Percentiles rank a stretch among this genome's conserved stretches.
These are phyloP conservation scores for Fusarium zealandicum DNA, from an alignment of 2,329 filamentous ascomycete genomes.

Conservation along the genomic window DNA sequence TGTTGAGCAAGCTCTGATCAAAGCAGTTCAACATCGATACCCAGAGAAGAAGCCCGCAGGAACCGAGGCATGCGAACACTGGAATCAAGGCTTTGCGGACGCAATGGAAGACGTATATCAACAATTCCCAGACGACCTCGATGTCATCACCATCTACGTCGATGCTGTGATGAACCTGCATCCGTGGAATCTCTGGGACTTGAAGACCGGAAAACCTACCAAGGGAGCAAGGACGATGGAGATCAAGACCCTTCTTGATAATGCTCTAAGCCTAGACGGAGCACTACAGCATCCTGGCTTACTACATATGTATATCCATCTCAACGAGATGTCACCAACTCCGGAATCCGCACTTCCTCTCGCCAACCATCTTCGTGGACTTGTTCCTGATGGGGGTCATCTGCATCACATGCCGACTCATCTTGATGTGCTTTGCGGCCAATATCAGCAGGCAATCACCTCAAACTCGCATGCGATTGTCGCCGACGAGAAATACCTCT, in stretches of 20 bases:
- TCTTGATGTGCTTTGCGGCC: constrained; percentile 71
- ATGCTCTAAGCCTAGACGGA: constrained; percentile 54
- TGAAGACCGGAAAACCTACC: constrained; percentile 43
- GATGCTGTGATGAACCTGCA: constrained; percentile 58
- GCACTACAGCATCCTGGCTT: constrained; percentile 71
- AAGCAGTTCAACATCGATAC: constrained; percentile 68
- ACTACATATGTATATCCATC: constrained; percentile 77
- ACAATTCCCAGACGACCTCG: constrained; percentile 50
- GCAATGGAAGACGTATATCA: constrained; percentile 50
- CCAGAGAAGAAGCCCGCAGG: constrained; percentile 54
- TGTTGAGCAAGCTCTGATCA: constrained; percentile 66
- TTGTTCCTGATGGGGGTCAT: constrained; percentile 75
- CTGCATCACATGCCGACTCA: constrained; percentile 81
- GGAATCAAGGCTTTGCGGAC: constrained; percentile 47
- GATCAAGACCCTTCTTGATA: constrained; percentile 44
- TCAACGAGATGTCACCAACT: constrained; percentile 76
- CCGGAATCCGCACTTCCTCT: constrained; percentile 69
- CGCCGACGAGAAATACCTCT: constrained; percentile 72
- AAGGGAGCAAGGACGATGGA: constrained; percentile 39
- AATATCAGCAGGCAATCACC: constrained; percentile 71
- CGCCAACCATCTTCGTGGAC: constrained; percentile 67
- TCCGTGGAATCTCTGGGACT: constrained; percentile 56
- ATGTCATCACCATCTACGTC: constrained; percentile 48
- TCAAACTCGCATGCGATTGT: constrained; percentile 72
- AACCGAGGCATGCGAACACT: constrained; percentile 52